Conservation (phyloP, 352 stramenopile genomes). For the Globisporangium rhizosaccharum region DNA sequence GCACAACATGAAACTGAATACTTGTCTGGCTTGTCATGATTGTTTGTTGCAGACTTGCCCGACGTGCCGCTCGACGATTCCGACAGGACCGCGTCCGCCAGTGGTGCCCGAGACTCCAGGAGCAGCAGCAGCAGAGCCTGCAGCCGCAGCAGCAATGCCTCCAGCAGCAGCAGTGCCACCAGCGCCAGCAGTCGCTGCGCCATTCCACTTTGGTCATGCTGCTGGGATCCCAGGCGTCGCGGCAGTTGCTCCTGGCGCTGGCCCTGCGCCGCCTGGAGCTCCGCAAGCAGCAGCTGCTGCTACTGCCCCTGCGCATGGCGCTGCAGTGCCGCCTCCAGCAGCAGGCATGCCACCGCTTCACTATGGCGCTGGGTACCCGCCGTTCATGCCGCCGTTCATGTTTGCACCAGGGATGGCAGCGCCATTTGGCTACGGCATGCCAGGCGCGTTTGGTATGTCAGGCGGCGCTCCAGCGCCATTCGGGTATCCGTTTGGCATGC, state of each 20-base stretch:
- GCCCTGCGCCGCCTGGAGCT: neutral
- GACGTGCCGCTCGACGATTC: constrained; percentile 95
- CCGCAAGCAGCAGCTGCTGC: constrained; percentile 14
- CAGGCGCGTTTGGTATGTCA: constrained; percentile 50
- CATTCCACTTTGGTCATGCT: neutral
- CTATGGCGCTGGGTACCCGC: constrained; percentile 39
- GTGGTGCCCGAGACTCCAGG: constrained; percentile 28
- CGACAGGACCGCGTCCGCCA: constrained; percentile 45
- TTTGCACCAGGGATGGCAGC: constrained; percentile 35
- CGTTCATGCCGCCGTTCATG: constrained; percentile 59
- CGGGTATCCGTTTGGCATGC: constrained; percentile 35
- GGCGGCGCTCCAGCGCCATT: constrained; percentile 17
- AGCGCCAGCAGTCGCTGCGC: neutral
- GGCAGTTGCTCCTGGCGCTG: neutral
- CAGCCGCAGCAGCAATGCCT: neutral
- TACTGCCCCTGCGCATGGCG: constrained; percentile 11
- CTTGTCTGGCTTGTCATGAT: neutral
- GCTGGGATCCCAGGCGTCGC: too few relatives aligned
- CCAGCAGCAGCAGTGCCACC: neutral
- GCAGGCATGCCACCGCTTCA: constrained; percentile 5
- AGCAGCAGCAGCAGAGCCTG: constrained; percentile 3
- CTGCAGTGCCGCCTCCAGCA: constrained; percentile 7
- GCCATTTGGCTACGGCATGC: constrained; percentile 53
- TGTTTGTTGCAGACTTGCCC: constrained; percentile 84
- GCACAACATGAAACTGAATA: too few relatives aligned